Conservation (phyloP, 2,329 filamentous ascomycete genomes). For the Colletotrichum tabaci region DNA sequence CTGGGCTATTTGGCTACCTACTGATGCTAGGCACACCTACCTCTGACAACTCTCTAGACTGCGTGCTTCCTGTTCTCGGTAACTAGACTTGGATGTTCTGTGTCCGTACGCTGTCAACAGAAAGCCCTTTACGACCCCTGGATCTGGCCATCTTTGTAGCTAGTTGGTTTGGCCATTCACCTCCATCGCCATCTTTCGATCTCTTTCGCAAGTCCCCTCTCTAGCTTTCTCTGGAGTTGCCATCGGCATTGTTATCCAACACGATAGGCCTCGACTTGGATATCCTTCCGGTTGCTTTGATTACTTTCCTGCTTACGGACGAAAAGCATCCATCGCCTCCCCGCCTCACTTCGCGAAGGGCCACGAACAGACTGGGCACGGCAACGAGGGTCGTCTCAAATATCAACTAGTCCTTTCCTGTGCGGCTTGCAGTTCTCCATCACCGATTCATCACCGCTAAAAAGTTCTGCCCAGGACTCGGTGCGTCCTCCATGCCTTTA, state of each 20-base stretch:
- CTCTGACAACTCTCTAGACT: not conserved
- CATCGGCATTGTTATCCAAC: slow-evolving; percentile 12
- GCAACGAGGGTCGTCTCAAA: slow-evolving; percentile 1
- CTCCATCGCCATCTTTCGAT: not conserved
- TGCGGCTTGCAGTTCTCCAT: slow-evolving; percentile 7
- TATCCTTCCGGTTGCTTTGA: not conserved
- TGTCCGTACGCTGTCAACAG: not conserved
- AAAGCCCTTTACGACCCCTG: not conserved
- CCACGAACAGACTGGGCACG: not conserved
- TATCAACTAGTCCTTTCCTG: not conserved
- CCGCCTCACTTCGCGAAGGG: not conserved
- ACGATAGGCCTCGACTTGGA: not conserved
- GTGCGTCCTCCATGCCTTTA: slow-evolving; percentile 1
- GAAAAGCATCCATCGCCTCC: not conserved
- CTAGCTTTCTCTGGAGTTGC: slow-evolving; percentile 13
- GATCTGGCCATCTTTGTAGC: not conserved
- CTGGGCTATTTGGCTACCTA: too few relatives aligned
- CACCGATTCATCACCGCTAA: not conserved
- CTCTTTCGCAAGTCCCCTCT: not conserved
- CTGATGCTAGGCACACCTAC: not conserved
- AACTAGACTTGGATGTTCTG: not conserved
- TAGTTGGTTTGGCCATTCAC: not conserved
- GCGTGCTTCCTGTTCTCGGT: not conserved
- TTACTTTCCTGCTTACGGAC: not conserved
- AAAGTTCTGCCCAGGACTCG: not conserved